Evolutionary conservation across 805 yeast genomes (phyloP).

Genomic region (Candida palmyrensis): DNA sequence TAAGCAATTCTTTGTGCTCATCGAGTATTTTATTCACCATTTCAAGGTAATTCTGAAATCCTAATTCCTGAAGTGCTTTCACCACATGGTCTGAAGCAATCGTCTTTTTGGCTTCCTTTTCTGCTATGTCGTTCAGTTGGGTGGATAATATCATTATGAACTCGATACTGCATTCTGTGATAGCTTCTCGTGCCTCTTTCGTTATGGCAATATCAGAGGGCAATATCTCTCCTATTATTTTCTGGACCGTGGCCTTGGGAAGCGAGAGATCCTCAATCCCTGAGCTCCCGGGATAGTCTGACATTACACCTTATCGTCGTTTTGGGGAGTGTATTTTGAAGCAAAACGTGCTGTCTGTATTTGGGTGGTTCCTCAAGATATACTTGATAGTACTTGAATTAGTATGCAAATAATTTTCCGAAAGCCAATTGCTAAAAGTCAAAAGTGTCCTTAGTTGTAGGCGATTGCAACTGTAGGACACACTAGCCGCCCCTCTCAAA

Average conservation of each 20-base stretch:
- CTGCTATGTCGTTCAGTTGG: slow-evolving; percentile 93
- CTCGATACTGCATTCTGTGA: slow-evolving; percentile 94
- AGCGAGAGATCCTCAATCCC: slow-evolving; percentile 32
- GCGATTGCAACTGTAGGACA: too few species aligned
- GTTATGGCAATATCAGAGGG: slow-evolving; percentile 86
- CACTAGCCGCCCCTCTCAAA: too few species aligned
- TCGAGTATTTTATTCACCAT: slow-evolving; percentile 72
- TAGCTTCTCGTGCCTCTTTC: slow-evolving; percentile 90
- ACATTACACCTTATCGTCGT: too few species aligned
- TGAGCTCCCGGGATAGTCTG: slow-evolving; percentile 31
- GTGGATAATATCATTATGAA: slow-evolving; percentile 92
- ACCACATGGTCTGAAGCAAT: slow-evolving; percentile 95
- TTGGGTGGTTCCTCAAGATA: too few species aligned
- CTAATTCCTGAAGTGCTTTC: slow-evolving; percentile 81
- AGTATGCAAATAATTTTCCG: too few species aligned
- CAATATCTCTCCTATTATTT: slow-evolving; percentile 83
- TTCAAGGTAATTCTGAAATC: slow-evolving; percentile 79
- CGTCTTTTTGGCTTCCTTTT: slow-evolving; percentile 91
- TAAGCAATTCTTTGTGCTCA: slow-evolving; percentile 84
- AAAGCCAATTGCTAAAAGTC: too few species aligned
- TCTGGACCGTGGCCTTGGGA: slow-evolving; percentile 87
- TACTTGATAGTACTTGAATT: too few species aligned
- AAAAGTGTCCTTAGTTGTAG: too few species aligned
- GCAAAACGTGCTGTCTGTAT: too few species aligned
- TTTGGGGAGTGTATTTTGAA: too few species aligned